Percentiles rank a stretch among this genome's conserved stretches.
phyloP scores from a whole-genome alignment of 2,329 filamentous ascomycete genomes.

The Bipolaris victoriae region DNA sequence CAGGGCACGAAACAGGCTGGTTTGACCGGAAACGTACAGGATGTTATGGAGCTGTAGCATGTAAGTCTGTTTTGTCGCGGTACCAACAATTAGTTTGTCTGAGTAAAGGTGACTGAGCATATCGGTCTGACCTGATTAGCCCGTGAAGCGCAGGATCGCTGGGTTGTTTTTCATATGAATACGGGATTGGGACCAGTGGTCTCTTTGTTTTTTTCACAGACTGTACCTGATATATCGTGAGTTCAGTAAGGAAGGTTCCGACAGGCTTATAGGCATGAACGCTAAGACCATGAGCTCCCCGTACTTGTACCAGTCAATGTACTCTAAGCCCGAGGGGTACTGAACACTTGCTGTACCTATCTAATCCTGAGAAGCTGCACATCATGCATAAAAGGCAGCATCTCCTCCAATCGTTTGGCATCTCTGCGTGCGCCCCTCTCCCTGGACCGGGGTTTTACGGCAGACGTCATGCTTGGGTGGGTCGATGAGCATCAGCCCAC shows the following conservation, averaged over 20 bases:
- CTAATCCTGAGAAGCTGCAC: not conserved
- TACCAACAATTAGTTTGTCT: not conserved
- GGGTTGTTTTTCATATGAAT: not conserved
- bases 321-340: not conserved
- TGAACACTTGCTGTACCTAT: not conserved
- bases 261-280: not conserved
- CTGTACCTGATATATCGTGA: not conserved
- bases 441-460: slow-evolving; percentile 18
- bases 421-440: slow-evolving; percentile 3
- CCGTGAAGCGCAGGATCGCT: not conserved
- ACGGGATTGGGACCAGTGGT: not conserved
- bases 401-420: not conserved
- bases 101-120: slow-evolving; percentile 1
- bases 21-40: slow-evolving; percentile 21
- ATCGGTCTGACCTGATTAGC: not conserved
- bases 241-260: not conserved
- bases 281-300: not conserved
- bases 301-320: not conserved
- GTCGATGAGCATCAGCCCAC: slow-evolving; percentile 21
- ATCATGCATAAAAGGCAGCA: not conserved
- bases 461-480: slow-evolving; percentile 25
- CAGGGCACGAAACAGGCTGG: slow-evolving; percentile 20
- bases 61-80: too few relatives aligned
- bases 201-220: not conserved
- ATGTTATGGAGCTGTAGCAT: slow-evolving; percentile 36